Percentiles rank a stretch among this genome's conserved stretches.
phyloP scores from a whole-genome alignment of 163 green algal species.

The Scenedesmus sp. region DNA sequence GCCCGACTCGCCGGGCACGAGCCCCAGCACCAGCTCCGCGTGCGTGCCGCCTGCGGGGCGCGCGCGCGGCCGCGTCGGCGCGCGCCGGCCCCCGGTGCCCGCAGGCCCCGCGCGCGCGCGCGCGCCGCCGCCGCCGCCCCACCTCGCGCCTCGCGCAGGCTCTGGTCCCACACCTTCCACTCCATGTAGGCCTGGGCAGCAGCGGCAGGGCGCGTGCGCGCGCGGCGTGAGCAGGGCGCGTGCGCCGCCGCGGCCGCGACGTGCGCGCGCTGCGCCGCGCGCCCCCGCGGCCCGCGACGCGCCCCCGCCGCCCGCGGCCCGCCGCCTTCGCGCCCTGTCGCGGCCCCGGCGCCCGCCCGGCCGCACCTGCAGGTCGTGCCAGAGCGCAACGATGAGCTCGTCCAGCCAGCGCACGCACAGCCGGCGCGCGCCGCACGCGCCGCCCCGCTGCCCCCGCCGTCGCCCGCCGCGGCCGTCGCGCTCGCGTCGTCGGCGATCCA shows the following conservation, averaged over 20 bases:
- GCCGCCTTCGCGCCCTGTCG: not conserved
- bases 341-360: not conserved
- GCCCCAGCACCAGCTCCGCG: conserved; percentile 40
- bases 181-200: conserved; percentile 58
- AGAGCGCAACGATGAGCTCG: conserved; percentile 67
- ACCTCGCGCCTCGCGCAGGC: conserved; percentile 43
- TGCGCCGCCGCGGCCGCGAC: too few relatives aligned
- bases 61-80: not conserved
- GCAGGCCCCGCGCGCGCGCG: not conserved
- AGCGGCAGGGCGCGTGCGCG: not conserved
- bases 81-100: conserved; percentile 2
- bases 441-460: not conserved
- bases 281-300: too few relatives aligned
- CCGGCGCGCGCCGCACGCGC: not conserved
- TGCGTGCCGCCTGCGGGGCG: conserved; percentile 5
- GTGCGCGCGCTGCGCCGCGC: too few relatives aligned
- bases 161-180: conserved; percentile 61
- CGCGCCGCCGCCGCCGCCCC: not conserved
- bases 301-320: too few relatives aligned
- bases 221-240: too few relatives aligned
- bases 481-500: conserved; percentile 9
- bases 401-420: conserved; percentile 60
- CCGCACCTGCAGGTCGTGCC: conserved; percentile 61
- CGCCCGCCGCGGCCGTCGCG: not conserved
- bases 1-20: not conserved